Percentiles rank a stretch among this genome's conserved stretches.
Conservation (phyloP, 2,329 filamentous ascomycete species). For the Diaporthe nobilis region DNA sequence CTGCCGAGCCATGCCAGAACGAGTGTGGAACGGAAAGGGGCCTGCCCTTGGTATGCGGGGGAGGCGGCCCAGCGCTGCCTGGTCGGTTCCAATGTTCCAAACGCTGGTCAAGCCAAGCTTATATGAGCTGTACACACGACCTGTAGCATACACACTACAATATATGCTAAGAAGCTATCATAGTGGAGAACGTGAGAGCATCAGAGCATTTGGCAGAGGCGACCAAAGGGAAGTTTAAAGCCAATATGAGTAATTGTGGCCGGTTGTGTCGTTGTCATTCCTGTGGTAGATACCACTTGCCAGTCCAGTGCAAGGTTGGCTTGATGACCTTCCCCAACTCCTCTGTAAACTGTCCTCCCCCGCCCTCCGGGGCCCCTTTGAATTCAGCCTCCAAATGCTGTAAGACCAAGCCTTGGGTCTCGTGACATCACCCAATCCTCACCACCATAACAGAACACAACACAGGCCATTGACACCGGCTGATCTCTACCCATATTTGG, state of each 20-base stretch:
- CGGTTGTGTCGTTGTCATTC: background rate
- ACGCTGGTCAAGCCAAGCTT: background rate
- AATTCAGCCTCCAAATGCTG: background rate
- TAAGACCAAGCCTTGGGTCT: background rate
- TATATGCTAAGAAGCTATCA: too few relatives aligned
- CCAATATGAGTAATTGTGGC: background rate
- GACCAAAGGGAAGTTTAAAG: background rate
- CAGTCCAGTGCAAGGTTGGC: background rate
- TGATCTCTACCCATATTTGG: background rate
- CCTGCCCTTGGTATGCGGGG: constrained; percentile 7
- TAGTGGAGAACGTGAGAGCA: background rate
- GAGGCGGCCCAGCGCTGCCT: background rate
- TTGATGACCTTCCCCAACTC: background rate
- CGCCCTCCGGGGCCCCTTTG: too few relatives aligned
- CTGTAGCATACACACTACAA: too few relatives aligned
- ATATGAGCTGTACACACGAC: background rate
- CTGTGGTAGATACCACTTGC: background rate
- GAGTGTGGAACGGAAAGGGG: background rate
- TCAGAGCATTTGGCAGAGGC: background rate
- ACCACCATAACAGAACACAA: background rate
- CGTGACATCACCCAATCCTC: constrained; percentile 8
- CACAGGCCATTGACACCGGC: background rate
- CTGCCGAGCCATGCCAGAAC: background rate
- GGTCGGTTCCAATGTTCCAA: background rate
- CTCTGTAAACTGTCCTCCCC: background rate